Base-by-base conservation (phyloP, 345 rosid species). In the Rhizophora mangle region DNA sequence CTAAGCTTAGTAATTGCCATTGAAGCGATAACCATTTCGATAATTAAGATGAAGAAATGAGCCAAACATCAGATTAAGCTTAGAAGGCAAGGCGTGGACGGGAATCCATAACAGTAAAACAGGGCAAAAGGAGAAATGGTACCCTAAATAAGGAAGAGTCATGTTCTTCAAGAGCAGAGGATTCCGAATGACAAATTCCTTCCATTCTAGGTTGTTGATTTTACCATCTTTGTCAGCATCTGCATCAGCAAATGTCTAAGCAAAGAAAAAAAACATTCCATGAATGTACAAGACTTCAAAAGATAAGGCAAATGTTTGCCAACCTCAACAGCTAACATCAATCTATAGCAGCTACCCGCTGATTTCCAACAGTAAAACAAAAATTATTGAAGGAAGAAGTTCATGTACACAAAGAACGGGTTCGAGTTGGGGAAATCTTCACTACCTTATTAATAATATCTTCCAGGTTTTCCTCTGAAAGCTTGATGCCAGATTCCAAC, bases 91-190 rank as follows among this genome's bases (percentile, higher is more conserved):
- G 15, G 18, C 16, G 0, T 39, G 15, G 46, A 2, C 16, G 2
- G 46, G 10, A 10, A 10, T 43, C 16, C 18, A 43, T 43, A 13
- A 13, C 49, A 3, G 19, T 13, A 43, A 43, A 43, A 43, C 16
- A 15, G 4, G 5, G 49, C 16, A 0, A 43, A 43, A 13, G 49
- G 49, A 43, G 49, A 15, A 43, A 11, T 0, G 1, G 5, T 82
- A 91, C 97, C 77, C 87, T 47, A 90, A 64, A 20, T 84, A 88
- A 63, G 92, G 92, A 69, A 88, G 89, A 69, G 96, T 90, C 96
- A 89, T 89, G 74, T 87, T 87, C 82, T 77, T 86, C 83, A 91
- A 76, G 52, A 91, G 75, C 60, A 74, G 69, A 8, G 97, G 97
- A 75, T 87, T 70, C 68, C 80, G 78, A 68, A 75, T 47, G 60